These are phyloP conservation scores for Wickerhamiella galacta DNA, from an alignment of 805 yeast species.

Conservation along the genomic window DNA sequence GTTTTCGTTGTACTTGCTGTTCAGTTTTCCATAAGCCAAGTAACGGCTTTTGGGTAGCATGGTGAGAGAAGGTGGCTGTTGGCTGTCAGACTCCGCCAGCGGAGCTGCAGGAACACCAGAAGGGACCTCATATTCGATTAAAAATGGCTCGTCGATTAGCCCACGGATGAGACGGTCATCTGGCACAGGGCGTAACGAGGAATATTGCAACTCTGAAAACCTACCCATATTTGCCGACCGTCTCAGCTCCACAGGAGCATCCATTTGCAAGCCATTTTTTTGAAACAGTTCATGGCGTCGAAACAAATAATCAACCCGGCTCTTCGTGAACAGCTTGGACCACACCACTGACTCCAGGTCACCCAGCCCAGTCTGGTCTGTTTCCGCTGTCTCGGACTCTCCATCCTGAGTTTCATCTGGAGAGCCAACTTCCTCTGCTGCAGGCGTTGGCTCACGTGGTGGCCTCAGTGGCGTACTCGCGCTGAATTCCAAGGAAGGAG, in stretches of 20 bases:
- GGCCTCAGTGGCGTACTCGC: not conserved
- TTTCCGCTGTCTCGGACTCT: constrained; percentile 2
- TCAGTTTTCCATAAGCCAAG: constrained; percentile 33
- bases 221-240: constrained; percentile 52
- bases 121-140: constrained; percentile 65
- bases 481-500: too few relatives aligned
- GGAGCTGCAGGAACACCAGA: constrained; percentile 61
- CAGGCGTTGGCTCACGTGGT: not conserved
- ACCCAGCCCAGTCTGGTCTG: not conserved
- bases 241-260: constrained; percentile 55
- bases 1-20: constrained; percentile 43
- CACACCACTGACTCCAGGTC: constrained; percentile 71
- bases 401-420: constrained; percentile 2
- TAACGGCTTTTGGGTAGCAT: constrained; percentile 26
- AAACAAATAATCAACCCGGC: constrained; percentile 58
- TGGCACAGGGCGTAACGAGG: constrained; percentile 1
- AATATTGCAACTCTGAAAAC: constrained; percentile 20
- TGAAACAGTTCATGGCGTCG: constrained; percentile 52
- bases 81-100: constrained; percentile 12
- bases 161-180: constrained; percentile 14
- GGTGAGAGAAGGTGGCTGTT: constrained; percentile 21
- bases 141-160: constrained; percentile 21
- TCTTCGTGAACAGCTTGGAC: constrained; percentile 67
- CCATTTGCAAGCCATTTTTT: constrained; percentile 38
- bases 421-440: not conserved